Evolutionary conservation across 2,329 filamentous ascomycete genomes (phyloP).

Genomic region (Aspergillus pseudoterreus): DNA sequence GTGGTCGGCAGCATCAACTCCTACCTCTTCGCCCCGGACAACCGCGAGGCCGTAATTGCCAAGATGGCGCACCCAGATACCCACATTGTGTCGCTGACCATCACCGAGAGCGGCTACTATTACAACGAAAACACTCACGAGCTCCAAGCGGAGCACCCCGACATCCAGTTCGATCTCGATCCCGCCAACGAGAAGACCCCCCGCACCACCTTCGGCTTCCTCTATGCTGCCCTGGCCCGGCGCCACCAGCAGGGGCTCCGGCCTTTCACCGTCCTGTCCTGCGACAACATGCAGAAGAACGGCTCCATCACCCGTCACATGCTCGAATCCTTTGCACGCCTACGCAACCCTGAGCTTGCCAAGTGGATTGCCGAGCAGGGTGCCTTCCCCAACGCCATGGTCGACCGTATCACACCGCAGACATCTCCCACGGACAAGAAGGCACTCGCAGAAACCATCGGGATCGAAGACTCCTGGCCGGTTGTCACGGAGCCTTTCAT

Average conservation of each 20-base stretch:
- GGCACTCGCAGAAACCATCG: constrained; percentile 44
- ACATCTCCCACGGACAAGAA: constrained; percentile 46
- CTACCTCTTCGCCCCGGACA: constrained; percentile 51
- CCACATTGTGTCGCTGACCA: constrained; percentile 54
- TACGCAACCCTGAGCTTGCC: constrained; percentile 47
- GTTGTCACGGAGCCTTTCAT: constrained; percentile 56
- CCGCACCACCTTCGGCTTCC: constrained; percentile 51
- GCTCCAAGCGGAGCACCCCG: constrained; percentile 46
- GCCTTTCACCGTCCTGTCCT: constrained; percentile 54
- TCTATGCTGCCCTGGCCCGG: constrained; percentile 49
- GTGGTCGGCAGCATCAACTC: constrained; percentile 53
- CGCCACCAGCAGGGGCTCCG: constrained; percentile 46
- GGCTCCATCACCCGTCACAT: constrained; percentile 52
- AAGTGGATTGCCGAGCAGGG: constrained; percentile 49
- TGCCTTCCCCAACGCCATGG: constrained; percentile 55
- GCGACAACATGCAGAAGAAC: constrained; percentile 58
- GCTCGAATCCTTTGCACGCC: constrained; percentile 49
- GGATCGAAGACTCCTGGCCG: constrained; percentile 51
- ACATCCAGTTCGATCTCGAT: constrained; percentile 48
- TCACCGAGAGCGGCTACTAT: constrained; percentile 56
- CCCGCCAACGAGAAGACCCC: constrained; percentile 42
- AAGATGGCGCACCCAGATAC: constrained; percentile 56
- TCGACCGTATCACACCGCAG: constrained; percentile 54
- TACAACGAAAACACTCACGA: constrained; percentile 58
- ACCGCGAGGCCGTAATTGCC: constrained; percentile 50